A percentile compares a stretch with the other conserved stretches of the same genome.
phyloP scores from a whole-genome alignment of 441 rosid genomes.

The Erodium texanum region DNA sequence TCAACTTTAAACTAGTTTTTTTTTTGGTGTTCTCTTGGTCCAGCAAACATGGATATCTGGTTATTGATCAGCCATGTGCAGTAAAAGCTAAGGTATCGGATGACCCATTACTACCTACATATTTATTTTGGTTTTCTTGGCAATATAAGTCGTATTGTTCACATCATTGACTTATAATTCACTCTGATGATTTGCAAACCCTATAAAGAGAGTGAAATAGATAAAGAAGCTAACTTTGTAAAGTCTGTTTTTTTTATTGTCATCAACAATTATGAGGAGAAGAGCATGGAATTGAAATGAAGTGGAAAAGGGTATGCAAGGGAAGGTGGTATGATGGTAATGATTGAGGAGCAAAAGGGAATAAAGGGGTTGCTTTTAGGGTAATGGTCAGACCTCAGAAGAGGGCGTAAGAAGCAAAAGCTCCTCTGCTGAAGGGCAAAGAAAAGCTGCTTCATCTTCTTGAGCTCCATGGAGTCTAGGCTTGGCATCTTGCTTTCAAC shows the following conservation, averaged over 20 bases:
- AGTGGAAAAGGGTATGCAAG: conserved; percentile 3
- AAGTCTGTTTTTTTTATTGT: neutral
- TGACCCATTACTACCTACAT: neutral
- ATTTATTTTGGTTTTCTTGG: neutral
- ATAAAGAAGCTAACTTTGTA: neutral
- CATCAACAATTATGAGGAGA: neutral
- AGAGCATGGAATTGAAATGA: conserved; percentile 1
- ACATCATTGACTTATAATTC: neutral
- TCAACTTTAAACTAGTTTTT: neutral
- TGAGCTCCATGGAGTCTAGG: conserved; percentile 6
- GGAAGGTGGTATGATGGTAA: conserved; percentile 15
- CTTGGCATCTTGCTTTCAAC: conserved; percentile 12
- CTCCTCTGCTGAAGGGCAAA: too few relatives aligned
- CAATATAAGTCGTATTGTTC: neutral
- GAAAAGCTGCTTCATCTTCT: too few relatives aligned
- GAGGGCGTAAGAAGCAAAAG: conserved; percentile 20
- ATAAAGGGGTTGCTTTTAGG: conserved; percentile 38
- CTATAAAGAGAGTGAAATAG: neutral
- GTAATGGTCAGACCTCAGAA: conserved; percentile 16
- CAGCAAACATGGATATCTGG: neutral
- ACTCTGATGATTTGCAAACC: neutral
- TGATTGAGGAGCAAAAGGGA: conserved; percentile 31
- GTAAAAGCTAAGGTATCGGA: neutral
- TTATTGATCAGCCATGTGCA: neutral
- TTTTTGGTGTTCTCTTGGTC: neutral